Base-by-base conservation (phyloP, 768 basidiomycete species). In the Rickenella mellea region DNA sequence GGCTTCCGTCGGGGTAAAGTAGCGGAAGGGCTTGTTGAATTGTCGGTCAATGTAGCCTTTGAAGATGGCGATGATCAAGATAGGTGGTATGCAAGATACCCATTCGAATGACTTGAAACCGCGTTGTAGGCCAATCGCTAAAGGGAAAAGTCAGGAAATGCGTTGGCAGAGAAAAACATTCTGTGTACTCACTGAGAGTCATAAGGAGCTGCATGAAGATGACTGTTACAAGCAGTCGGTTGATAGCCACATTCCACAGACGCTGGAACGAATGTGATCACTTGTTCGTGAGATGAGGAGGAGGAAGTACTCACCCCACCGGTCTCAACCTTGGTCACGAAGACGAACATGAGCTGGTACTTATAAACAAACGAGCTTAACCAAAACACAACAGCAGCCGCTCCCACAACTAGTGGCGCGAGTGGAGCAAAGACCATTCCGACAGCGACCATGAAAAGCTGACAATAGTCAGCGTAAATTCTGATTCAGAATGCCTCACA, bases 271-370 rank as follows among this genome's bases (percentile, higher is more conserved):
- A 47, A 37, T 12, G 33, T 51, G 26, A 35, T 26, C 25, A 9
- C 22, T 19, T 31, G 12, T n/a, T 3, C 40, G 6, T 33, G 12
- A 45, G 14, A 30, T 1, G 28, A 39, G 19, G n/a, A 39, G 24
- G 22, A 41, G 11, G 20, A 42, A 40, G 4, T 11, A 74, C 85
- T 50, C 59, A 90, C 87, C 25, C 96, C 96, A 44, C 94, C 96
- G 40, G 83, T 88, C 63, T 99, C 96, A 11, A 91, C 85, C 48
- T 80, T 80, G 5, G 91, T 80, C 37, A 89, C 66, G 56, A 74
- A 93, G 44, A 94, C 89, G 59, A 94, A 98, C 80, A 97, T 91
- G 39, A 97, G 69, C 66, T 93, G 86, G 55, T 98, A 98, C 64
- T 98, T 99, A 71, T 93, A 90, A 17, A 89, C 85, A 70, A 79